These are phyloP conservation scores for Synchytrium microbalum DNA, from an alignment of 371 early-diverging fungal species.

Conservation along the genomic window DNA sequence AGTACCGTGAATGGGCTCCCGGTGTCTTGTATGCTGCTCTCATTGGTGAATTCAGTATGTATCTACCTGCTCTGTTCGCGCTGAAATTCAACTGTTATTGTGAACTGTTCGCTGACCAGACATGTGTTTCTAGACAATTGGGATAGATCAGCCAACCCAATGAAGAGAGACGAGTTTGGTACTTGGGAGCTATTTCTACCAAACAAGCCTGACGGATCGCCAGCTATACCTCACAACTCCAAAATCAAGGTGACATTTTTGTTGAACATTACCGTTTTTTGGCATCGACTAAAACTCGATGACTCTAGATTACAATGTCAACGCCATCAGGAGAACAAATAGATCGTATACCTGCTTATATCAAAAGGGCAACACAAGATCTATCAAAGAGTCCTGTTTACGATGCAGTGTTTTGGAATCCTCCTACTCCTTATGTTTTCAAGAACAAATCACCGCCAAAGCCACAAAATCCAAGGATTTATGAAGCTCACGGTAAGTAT, in stretches of 20 bases:
- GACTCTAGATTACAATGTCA: slow-evolving; percentile 58
- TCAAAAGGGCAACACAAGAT: slow-evolving; percentile 77
- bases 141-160: slow-evolving; percentile 63
- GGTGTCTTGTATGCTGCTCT: slow-evolving; percentile 69
- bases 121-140: slow-evolving; percentile 57
- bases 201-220: slow-evolving; percentile 46
- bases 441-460: slow-evolving; percentile 60
- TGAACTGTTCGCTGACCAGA: not conserved
- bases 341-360: slow-evolving; percentile 88
- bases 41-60: slow-evolving; percentile 86
- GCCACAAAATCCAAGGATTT: slow-evolving; percentile 66
- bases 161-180: slow-evolving; percentile 72
- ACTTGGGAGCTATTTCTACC: slow-evolving; percentile 67
- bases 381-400: slow-evolving; percentile 68
- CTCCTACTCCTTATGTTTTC: slow-evolving; percentile 59
- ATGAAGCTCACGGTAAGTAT: slow-evolving; percentile 73
- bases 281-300: not conserved
- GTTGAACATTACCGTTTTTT: slow-evolving; percentile 1
- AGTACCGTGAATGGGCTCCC: slow-evolving; percentile 94
- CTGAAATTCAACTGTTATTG: not conserved
- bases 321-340: slow-evolving; percentile 68
- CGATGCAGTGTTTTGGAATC: slow-evolving; percentile 91
- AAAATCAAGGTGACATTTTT: slow-evolving; percentile 70
- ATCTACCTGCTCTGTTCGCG: not conserved
- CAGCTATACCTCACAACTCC: slow-evolving; percentile 72